Evolutionary conservation across 2,329 filamentous ascomycete genomes (phyloP).

Genomic region (Ceratocystis albifundus): DNA sequence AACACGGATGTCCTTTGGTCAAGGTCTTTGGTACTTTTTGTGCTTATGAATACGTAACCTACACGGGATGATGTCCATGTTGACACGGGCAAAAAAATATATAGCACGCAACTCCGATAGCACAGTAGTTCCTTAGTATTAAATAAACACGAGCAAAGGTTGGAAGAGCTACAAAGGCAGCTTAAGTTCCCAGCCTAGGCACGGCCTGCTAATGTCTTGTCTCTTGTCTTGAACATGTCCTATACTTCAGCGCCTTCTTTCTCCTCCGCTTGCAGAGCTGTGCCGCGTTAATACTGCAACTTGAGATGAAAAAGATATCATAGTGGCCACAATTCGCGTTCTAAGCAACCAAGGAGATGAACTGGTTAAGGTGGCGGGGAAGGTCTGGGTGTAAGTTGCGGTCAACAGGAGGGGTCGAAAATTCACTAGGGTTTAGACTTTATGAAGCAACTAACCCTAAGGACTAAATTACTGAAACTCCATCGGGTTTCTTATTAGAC

Average conservation of each 20-base stretch:
- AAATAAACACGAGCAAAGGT: not conserved
- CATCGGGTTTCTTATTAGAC: not conserved
- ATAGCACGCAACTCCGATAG: too few species aligned
- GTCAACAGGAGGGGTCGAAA: not conserved
- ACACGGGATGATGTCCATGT: not conserved
- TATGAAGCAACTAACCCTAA: not conserved
- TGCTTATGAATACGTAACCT: not conserved
- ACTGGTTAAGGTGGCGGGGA: not conserved
- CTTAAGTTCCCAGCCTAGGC: not conserved
- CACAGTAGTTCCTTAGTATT: not conserved
- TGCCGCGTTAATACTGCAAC: not conserved
- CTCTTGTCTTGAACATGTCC: not conserved
- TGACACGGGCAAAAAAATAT: too few species aligned
- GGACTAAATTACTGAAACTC: not conserved
- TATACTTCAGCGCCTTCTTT: not conserved
- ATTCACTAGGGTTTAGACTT: not conserved
- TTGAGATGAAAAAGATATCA: constrained; percentile 16
- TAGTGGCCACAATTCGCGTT: not conserved
- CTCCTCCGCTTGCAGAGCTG: not conserved
- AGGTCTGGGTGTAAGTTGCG: constrained; percentile 13
- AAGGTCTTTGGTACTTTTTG: not conserved
- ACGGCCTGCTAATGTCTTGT: not conserved
- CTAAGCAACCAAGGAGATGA: not conserved
- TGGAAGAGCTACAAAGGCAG: not conserved
- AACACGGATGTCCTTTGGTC: not conserved